Conservation (phyloP, 106 monocot genomes). For the Xerophyta viscosa region DNA sequence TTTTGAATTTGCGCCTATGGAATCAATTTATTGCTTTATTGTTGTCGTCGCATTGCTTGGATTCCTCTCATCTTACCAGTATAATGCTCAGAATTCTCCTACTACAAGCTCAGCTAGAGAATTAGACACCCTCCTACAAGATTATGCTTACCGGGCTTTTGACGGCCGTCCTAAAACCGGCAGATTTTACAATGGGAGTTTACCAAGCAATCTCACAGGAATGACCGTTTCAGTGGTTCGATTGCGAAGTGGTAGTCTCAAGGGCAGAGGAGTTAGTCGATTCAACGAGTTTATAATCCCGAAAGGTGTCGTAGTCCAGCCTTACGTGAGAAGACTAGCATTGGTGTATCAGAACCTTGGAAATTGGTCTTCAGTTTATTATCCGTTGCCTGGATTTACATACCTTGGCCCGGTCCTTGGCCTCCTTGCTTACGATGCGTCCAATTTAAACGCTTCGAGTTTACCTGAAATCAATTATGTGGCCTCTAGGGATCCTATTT, state of each 20-base stretch:
- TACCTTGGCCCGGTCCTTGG: conserved; percentile 64
- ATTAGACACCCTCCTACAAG: conserved; percentile 65
- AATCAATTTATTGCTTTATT: background rate
- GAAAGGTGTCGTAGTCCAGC: conserved; percentile 41
- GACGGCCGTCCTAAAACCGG: conserved; percentile 52
- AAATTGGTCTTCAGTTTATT: conserved; percentile 58
- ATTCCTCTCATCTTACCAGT: conserved; percentile 15
- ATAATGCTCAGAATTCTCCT: conserved; percentile 16
- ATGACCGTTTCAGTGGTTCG: conserved; percentile 48
- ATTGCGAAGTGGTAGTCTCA: conserved; percentile 68
- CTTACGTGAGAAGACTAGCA: conserved; percentile 61
- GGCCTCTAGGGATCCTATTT: conserved; percentile 40
- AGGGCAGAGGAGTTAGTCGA: conserved; percentile 31
- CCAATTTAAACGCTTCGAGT: conserved; percentile 41
- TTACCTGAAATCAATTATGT: conserved; percentile 41
- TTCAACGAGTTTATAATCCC: conserved; percentile 73
- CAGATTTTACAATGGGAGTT: conserved; percentile 22
- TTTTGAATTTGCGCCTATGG: background rate
- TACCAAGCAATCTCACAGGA: conserved; percentile 65
- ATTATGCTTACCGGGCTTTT: conserved; percentile 71
- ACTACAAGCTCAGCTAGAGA: conserved; percentile 15
- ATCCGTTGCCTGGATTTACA: conserved; percentile 52
- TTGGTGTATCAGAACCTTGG: conserved; percentile 90
- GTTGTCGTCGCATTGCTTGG: conserved; percentile 13
- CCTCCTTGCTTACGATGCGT: conserved; percentile 66